These are phyloP conservation scores for Rhodotorula sphaerocarpa DNA, from an alignment of 768 basidiomycete genomes.

Conservation along the genomic window DNA sequence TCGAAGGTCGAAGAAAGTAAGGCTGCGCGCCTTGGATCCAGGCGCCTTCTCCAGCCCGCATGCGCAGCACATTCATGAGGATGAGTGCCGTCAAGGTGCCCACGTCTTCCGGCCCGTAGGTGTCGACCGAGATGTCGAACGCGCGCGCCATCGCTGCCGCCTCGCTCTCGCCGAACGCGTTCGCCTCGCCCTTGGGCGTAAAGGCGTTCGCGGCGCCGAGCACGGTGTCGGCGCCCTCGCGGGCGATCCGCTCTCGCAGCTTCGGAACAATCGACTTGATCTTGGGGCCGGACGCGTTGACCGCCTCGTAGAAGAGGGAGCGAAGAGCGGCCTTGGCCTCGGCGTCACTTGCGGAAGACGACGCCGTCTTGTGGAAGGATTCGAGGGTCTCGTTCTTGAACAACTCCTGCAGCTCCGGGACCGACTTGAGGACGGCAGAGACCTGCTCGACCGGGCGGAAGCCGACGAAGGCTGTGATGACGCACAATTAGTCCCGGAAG, in stretches of 20 bases:
- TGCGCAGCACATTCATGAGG: slow-evolving; percentile 34
- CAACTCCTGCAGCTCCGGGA: slow-evolving; percentile 19
- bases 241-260: slow-evolving; percentile 3
- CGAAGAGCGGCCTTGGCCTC: slow-evolving; percentile 20
- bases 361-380: not conserved
- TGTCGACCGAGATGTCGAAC: slow-evolving; percentile 19
- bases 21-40: slow-evolving; percentile 29
- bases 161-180: slow-evolving; percentile 19
- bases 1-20: too few species aligned
- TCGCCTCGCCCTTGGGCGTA: slow-evolving; percentile 11
- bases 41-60: slow-evolving; percentile 32
- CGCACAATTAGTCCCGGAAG: too few species aligned
- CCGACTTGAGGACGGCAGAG: slow-evolving; percentile 2
- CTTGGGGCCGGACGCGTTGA: slow-evolving; percentile 10
- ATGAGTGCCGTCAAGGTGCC: slow-evolving; percentile 19
- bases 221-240: slow-evolving; percentile 22
- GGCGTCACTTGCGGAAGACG: slow-evolving; percentile 1
- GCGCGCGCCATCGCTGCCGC: slow-evolving; percentile 26
- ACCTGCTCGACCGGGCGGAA: slow-evolving; percentile 33
- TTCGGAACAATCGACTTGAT: slow-evolving; percentile 18
- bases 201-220: slow-evolving; percentile 22
- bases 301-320: slow-evolving; percentile 26
- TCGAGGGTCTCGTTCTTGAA: slow-evolving; percentile 6
- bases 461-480: slow-evolving; percentile 34
- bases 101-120: slow-evolving; percentile 32